Conservation (phyloP, 2,329 filamentous ascomycete genomes). For the Ophiostoma pallidulum region DNA sequence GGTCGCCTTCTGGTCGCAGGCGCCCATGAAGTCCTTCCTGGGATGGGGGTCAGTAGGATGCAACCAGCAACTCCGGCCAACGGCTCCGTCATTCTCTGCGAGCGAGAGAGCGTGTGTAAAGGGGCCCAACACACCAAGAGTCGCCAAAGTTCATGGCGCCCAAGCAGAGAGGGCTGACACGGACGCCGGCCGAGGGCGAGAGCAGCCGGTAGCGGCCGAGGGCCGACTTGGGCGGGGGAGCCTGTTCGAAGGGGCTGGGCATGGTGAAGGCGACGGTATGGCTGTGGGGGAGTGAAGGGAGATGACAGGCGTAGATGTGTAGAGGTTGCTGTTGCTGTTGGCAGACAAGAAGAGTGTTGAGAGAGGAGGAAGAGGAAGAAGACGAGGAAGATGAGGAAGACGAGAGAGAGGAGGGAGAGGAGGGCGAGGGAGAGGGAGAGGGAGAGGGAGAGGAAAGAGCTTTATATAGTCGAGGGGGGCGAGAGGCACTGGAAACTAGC, state of each 20-base stretch:
- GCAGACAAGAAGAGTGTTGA: not conserved
- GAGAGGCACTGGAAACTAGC: too few species aligned
- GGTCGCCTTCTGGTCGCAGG: constrained; percentile 51
- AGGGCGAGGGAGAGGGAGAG: too few species aligned
- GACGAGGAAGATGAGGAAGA: not conserved
- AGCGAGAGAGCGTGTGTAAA: too few species aligned
- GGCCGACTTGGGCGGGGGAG: constrained; percentile 46
- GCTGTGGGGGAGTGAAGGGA: constrained; percentile 4
- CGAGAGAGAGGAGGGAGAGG: not conserved
- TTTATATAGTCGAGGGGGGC: not conserved
- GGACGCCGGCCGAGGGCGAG: constrained; percentile 53
- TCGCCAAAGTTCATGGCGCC: constrained; percentile 58
- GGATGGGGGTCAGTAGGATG: not conserved
- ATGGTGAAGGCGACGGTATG: constrained; percentile 23
- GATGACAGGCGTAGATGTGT: too few species aligned
- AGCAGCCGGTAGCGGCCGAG: constrained; percentile 57
- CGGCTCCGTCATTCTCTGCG: too few species aligned
- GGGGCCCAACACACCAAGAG: constrained; percentile 32
- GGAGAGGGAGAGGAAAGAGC: not conserved
- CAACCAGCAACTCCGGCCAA: too few species aligned
- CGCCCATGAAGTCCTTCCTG: constrained; percentile 48
- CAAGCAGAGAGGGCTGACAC: constrained; percentile 58
- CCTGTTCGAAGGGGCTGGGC: too few species aligned
- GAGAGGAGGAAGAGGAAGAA: not conserved
- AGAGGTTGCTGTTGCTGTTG: too few species aligned